Evolutionary conservation across 1,284 basidiomycete genomes (phyloP), one percentile per base, ranked within the genome.

Genomic region (Coriolopsis trogii): DNA sequence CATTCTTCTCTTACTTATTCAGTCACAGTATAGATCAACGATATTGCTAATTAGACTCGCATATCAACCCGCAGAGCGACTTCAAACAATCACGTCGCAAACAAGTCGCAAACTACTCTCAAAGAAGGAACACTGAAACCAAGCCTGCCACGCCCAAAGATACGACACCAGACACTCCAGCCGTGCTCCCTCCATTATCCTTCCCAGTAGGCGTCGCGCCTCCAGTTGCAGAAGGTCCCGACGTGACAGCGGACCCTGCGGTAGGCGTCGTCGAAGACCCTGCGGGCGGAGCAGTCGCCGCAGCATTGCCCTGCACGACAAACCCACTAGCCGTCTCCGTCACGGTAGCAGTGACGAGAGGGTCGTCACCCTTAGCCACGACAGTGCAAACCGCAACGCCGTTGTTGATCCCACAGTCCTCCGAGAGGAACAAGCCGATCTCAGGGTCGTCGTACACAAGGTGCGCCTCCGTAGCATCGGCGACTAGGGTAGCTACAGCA

Each of bases 401-500:
- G 49, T 55, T 46, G 13, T 49, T 51, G 53, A 68, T 57, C 13
- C 33, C 49, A 53, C 68, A 70, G 31, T 55, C 57, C 39, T 66
- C 67, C 25, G 56, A 56, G 16, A 65, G 24, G 8, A 45, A 42
- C 15, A 61, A n/a, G 20, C 53, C 42, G 18, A 41, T 24, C 3
- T 13, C 24, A 8, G 57, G 49, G 40, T 63, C 49, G 33, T 55
- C 51, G 51, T 61, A 63, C 24, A 63, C 60, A 28, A 69, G 24
- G 26, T 64, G 46, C 18, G 63, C 67, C 24, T 61, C 60, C 33
- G 46, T 61, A 8, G 68, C 53, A 6, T 64, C 67, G 6, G 55
- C 60, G 41, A 68, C 60, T 30, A 70, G 60, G 4, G 68, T 70
- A 9, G 64, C 68, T 70, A n/a, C n/a, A n/a, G n/a, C n/a, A n/a